Conservation (phyloP, 257 asterid species). For the Fraxinus americana region DNA sequence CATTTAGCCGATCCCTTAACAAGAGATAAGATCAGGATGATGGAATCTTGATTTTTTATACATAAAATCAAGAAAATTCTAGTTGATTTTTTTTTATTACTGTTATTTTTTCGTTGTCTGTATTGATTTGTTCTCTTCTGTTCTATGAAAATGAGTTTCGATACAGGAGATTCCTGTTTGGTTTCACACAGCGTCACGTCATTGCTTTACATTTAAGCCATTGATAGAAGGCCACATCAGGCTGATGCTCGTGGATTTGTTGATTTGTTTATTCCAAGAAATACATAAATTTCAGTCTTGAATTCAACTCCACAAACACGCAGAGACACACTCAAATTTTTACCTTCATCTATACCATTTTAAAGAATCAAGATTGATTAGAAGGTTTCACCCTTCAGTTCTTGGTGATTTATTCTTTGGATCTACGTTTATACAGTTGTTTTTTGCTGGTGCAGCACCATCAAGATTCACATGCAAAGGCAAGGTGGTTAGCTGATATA, state of each 20-base stretch:
- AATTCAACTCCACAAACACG: neutral
- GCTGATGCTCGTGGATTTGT: neutral
- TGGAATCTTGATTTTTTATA: conserved; percentile 8
- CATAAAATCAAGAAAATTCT: neutral
- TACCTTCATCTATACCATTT: neutral
- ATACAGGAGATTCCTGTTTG: conserved; percentile 22
- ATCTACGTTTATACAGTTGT: conserved; percentile 28
- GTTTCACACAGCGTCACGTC: neutral
- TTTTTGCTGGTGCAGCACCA: conserved; percentile 54
- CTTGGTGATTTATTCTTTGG: neutral
- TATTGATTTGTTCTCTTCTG: conserved; percentile 15
- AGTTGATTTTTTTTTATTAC: neutral
- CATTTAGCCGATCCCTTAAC: conserved; percentile 14
- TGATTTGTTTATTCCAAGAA: neutral
- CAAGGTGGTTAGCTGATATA: conserved; percentile 2
- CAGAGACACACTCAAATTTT: neutral
- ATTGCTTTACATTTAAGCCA: neutral
- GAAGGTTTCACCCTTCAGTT: neutral
- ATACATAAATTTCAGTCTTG: neutral
- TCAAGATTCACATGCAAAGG: conserved; percentile 57
- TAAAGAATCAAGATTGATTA: neutral
- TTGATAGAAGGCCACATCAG: neutral
- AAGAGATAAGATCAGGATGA: neutral
- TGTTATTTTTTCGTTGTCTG: neutral
- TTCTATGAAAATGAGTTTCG: conserved; percentile 10